Percentiles rank a stretch among this genome's conserved stretches.
These are phyloP conservation scores for Suillus cothurnatus DNA, from an alignment of 768 basidiomycete genomes.

Conservation along the genomic window DNA sequence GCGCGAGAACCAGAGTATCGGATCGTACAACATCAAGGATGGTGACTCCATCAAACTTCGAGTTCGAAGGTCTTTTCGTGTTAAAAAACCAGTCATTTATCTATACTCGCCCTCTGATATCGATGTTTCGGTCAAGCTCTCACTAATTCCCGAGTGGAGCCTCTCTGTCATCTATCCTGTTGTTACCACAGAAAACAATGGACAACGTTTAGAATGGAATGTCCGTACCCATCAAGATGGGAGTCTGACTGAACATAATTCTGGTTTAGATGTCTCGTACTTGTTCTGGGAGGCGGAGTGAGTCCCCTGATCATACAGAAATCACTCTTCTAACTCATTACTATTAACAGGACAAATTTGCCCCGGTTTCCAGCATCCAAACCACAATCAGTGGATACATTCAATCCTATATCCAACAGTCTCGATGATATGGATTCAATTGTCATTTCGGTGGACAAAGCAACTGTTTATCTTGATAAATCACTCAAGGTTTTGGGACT, in stretches of 20 bases:
- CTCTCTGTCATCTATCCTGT: slow-evolving; percentile 1
- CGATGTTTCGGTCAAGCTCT: background rate
- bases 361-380: background rate
- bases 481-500: no score
- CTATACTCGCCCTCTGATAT: background rate
- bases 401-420: background rate
- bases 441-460: background rate
- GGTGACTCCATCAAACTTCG: no score
- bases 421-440: background rate
- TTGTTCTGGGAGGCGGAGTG: background rate
- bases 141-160: slow-evolving; percentile 1
- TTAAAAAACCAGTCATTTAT: no score
- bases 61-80: no score
- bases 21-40: no score
- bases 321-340: no score
- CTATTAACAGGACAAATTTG: background rate
- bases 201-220: background rate
- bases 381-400: background rate
- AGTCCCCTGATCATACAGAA: background rate
- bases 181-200: background rate
- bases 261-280: background rate
- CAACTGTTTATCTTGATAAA: no score
- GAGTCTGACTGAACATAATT: background rate
- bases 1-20: no score
- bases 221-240: background rate